Conservation (phyloP, 129 eudicot species). For the Arctium lappa region DNA sequence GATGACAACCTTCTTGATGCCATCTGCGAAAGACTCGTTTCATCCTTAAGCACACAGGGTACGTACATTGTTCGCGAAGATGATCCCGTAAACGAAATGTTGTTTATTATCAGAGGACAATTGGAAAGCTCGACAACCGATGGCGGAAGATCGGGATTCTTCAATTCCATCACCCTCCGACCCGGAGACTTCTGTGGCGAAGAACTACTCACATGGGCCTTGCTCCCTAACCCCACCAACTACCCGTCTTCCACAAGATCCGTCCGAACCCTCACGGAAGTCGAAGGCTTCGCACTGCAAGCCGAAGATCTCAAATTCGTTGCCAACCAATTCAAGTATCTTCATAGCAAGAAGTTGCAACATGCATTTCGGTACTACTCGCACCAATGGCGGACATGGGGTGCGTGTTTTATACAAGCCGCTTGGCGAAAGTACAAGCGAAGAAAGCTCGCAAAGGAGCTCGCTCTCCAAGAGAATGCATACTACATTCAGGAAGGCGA, state of each 20-base stretch:
- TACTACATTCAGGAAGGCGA: slow-evolving; percentile 17
- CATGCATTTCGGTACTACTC: slow-evolving; percentile 89
- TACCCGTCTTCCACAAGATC: slow-evolving; percentile 82
- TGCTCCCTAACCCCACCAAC: slow-evolving; percentile 62
- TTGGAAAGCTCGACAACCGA: slow-evolving; percentile 91
- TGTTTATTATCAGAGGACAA: slow-evolving; percentile 82
- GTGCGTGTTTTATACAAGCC: slow-evolving; percentile 62
- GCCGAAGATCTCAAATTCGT: slow-evolving; percentile 85
- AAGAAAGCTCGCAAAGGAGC: slow-evolving; percentile 58
- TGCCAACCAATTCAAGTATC: slow-evolving; percentile 73
- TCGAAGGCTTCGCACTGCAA: slow-evolving; percentile 79
- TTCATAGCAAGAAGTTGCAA: slow-evolving; percentile 84
- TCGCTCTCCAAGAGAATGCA: slow-evolving; percentile 50
- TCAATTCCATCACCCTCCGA: slow-evolving; percentile 84
- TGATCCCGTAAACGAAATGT: slow-evolving; percentile 86
- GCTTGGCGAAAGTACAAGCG: slow-evolving; percentile 74
- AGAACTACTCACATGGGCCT: slow-evolving; percentile 89
- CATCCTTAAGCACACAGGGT: slow-evolving; percentile 76
- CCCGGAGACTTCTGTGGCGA: slow-evolving; percentile 97
- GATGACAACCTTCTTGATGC: slow-evolving; percentile 87
- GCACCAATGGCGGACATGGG: slow-evolving; percentile 96
- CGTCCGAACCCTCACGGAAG: slow-evolving; percentile 75
- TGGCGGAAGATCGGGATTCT: slow-evolving; percentile 87
- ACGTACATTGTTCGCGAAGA: slow-evolving; percentile 75
- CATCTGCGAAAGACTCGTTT: slow-evolving; percentile 76